Percentiles rank a stretch among this genome's conserved stretches.
Conservation (phyloP, 306 rosid species). For the Inga oerstediana region DNA sequence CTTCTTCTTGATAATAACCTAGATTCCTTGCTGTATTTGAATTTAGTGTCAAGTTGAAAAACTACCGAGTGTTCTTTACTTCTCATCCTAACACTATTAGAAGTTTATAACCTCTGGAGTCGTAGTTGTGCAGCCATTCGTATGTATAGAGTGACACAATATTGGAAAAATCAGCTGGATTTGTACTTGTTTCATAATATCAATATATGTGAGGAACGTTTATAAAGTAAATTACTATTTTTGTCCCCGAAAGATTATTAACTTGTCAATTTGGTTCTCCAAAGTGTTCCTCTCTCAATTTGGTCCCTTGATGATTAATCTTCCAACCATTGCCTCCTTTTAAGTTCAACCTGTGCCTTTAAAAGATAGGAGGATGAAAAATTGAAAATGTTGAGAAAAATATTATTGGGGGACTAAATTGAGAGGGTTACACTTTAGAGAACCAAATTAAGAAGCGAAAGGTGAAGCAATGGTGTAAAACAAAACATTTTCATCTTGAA, state of each 20-base stretch:
- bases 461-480: constrained; percentile 2
- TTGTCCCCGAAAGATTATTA: neutral
- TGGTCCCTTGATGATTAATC: neutral
- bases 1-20: neutral
- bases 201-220: neutral
- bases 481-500: neutral
- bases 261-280: neutral
- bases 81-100: neutral
- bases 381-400: neutral
- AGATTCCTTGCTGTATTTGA: neutral
- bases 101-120: neutral
- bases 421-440: neutral
- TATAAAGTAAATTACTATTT: neutral
- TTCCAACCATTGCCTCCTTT: neutral
- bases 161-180: neutral
- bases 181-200: neutral
- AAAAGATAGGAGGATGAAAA: neutral
- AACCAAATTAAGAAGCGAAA: neutral
- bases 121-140: neutral
- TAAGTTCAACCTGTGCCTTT: neutral
- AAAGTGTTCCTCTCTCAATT: neutral
- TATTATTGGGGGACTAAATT: neutral
- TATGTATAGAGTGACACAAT: neutral
- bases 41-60: neutral
- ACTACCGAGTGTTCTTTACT: neutral